phyloP scores from a whole-genome alignment of 1,139 yeast species.

The Debaryomycetaceae sp. region DNA sequence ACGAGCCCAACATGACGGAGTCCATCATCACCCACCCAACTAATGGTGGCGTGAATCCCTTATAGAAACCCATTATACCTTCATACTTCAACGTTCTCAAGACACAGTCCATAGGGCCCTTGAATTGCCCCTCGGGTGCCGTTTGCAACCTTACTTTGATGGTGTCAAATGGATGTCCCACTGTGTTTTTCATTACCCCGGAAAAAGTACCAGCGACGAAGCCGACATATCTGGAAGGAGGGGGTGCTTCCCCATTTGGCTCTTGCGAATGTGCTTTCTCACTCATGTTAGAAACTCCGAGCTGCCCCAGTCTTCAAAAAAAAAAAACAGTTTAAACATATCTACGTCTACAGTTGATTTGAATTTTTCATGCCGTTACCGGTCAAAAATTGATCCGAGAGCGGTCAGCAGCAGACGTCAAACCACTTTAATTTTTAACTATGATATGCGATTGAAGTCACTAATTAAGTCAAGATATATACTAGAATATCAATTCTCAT shows the following conservation, averaged over 20 bases:
- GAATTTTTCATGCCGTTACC: neutral
- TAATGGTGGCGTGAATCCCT: constrained; percentile 89
- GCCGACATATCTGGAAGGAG: constrained; percentile 63
- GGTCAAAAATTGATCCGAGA: neutral
- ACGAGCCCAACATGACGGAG: constrained; percentile 80
- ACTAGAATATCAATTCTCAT: too few relatives aligned
- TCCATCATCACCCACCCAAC: constrained; percentile 96
- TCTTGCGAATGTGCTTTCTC: neutral
- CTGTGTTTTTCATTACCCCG: constrained; percentile 82
- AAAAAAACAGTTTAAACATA: neutral
- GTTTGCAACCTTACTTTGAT: constrained; percentile 87
- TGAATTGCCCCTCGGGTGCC: constrained; percentile 64
- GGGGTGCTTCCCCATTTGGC: constrained; percentile 7
- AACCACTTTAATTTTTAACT: neutral
- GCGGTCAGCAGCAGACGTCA: neutral
- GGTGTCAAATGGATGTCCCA: constrained; percentile 93
- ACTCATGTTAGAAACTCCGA: neutral
- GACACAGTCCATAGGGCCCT: constrained; percentile 81
- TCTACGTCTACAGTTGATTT: neutral
- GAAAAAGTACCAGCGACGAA: constrained; percentile 86
- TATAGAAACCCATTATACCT: constrained; percentile 73
- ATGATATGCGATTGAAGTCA: neutral
- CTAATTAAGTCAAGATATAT: too few relatives aligned
- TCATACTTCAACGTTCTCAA: constrained; percentile 67
- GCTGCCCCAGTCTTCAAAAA: neutral